Percentiles rank a stretch among this genome's conserved stretches.
These are phyloP conservation scores for Penicillium angulare DNA, from an alignment of 495 filamentous ascomycete species.

Conservation along the genomic window DNA sequence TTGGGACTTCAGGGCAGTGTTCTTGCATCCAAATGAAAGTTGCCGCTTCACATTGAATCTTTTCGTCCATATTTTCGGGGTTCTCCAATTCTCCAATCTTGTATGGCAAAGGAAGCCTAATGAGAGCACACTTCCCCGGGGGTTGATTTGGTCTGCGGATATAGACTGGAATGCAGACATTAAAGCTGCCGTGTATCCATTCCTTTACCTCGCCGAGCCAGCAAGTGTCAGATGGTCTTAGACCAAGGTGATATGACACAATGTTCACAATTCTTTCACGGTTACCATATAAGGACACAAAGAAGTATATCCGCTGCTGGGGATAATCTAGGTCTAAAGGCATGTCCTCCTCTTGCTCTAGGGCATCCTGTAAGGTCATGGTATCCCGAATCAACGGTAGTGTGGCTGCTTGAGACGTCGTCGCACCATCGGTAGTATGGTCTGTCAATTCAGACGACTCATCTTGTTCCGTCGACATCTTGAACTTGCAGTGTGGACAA, in stretches of 20 bases:
- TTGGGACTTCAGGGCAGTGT: conserved; percentile 33
- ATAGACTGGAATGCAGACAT: conserved; percentile 36
- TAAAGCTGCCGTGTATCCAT: conserved; percentile 43
- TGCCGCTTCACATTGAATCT: conserved; percentile 35
- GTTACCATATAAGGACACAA: too few species aligned
- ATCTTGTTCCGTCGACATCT: too few species aligned
- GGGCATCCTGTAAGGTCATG: too few species aligned
- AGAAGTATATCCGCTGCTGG: too few species aligned
- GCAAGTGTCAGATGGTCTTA: conserved; percentile 6
- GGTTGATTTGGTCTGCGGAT: conserved; percentile 8
- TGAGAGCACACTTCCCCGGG: conserved; percentile 22
- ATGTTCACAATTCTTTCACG: neutral
- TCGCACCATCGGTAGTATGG: too few species aligned
- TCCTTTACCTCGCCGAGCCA: conserved; percentile 20
- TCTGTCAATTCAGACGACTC: too few species aligned
- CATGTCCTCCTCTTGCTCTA: too few species aligned
- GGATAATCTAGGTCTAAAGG: too few species aligned
- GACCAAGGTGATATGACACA: conserved; percentile 2
- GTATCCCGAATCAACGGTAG: too few species aligned
- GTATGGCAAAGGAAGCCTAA: conserved; percentile 40
- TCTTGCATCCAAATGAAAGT: conserved; percentile 39
- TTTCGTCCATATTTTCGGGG: conserved; percentile 41
- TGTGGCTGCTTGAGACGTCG: too few species aligned
- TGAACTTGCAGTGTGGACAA: too few species aligned
- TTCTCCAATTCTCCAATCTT: conserved; percentile 30